These are phyloP conservation scores for Anaeromyces robustus DNA, from an alignment of 192 early-diverging fungal genomes.

Conservation along the genomic window DNA sequence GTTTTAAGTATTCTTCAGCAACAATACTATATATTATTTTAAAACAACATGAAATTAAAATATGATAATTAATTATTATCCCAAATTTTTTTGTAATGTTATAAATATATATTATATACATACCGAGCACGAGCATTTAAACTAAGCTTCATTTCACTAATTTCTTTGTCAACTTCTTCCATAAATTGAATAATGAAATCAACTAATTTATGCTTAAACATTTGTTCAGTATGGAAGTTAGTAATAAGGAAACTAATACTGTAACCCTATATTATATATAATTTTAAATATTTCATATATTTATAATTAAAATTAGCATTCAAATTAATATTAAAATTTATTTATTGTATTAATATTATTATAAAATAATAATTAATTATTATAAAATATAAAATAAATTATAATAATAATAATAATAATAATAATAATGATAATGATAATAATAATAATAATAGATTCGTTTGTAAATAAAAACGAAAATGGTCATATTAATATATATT, in stretches of 20 bases:
- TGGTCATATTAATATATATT: no score
- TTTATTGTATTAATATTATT: no score
- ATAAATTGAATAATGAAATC: conserved; percentile 99
- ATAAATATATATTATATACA: not conserved
- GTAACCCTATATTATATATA: conserved; percentile 61
- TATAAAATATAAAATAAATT: no score
- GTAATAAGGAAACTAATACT: conserved; percentile 95
- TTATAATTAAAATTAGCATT: no score
- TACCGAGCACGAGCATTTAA: conserved; percentile 68
- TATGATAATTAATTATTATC: not conserved
- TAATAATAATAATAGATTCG: no score
- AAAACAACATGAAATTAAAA: not conserved
- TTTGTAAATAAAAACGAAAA: no score
- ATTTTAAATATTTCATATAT: no score
- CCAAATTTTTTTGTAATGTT: not conserved
- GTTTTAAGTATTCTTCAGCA: conserved; percentile 51
- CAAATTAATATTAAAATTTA: no score
- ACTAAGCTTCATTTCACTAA: conserved; percentile 94
- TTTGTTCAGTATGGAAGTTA: conserved; percentile 93
- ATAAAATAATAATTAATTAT: no score
- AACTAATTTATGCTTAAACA: conserved; percentile 98
- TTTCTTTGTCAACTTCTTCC: conserved; percentile 99
- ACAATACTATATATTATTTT: conserved; percentile 38
- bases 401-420: no score
- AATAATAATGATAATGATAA: no score